These are phyloP conservation scores for Malus hybrid DNA, from an alignment of 331 rosid genomes.

Conservation along the genomic window DNA sequence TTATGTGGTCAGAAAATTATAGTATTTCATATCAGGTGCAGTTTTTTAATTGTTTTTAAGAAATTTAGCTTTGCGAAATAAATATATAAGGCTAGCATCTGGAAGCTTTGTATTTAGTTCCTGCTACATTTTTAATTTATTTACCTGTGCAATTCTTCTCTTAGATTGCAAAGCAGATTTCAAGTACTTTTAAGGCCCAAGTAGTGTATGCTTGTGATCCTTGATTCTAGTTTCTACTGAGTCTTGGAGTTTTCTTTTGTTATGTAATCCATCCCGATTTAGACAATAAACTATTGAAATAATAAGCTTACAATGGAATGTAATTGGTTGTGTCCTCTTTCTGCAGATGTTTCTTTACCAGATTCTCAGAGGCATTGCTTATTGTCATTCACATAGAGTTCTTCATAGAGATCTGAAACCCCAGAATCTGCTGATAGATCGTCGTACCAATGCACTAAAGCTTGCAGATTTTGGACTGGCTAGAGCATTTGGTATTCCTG, in stretches of 20 bases:
- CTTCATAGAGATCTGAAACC: constrained; percentile 98
- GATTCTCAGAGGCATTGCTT: constrained; percentile 98
- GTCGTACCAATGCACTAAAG: constrained; percentile 75
- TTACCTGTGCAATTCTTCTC: neutral
- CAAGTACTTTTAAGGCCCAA: neutral
- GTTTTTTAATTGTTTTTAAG: neutral
- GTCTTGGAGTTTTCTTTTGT: neutral
- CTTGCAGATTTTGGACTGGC: constrained; percentile 99
- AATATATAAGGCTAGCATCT: neutral
- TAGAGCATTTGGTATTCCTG: constrained; percentile 97
- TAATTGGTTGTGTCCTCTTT: constrained; percentile 18
- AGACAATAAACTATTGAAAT: constrained; percentile 1
- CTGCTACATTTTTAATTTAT: neutral
- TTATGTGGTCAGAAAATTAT: neutral
- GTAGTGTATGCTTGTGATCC: neutral
- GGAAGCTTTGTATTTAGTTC: neutral
- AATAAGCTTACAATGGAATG: constrained; percentile 17
- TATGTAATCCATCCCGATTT: constrained; percentile 8
- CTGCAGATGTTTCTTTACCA: constrained; percentile 96
- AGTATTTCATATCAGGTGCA: neutral
- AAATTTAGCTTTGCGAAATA: neutral
- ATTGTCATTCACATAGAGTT: constrained; percentile 95
- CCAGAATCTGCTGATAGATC: constrained; percentile 90
- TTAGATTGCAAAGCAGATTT: neutral
- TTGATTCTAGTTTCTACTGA: neutral